Evolutionary conservation across 345 rosid species (phyloP), one percentile per base, ranked within the genome.

Genomic region (Citrus trifoliata): DNA sequence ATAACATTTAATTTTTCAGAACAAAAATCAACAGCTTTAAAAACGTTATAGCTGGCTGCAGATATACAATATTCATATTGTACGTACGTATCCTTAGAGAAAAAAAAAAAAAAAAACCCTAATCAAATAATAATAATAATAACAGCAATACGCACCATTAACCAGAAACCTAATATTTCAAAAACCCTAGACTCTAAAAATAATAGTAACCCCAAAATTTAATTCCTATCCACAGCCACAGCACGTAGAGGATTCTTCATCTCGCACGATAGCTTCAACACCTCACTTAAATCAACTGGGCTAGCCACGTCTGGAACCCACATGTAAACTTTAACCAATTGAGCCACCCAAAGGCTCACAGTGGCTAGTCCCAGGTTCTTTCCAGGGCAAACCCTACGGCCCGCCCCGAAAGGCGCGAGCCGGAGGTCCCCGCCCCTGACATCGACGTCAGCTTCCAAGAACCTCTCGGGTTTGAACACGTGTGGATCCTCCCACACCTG

Each of bases 371-470:
- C 98, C 37, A 95, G 80, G 79, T 83, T 92, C 88, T 90, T 93
- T 22, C 98, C 98, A 0, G 98, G 98, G 72, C 98, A 95, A 3
- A 88, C 97, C 81, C 98, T 80, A 32, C 98, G 90, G 6, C 98
- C 98, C 0, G 97, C 97, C 21, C 98, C 98, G 4, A 95, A 95
- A 5, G 98, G 98, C 0, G 98, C 98, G 1, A 95, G 93, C 84
- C 98, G 82, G 13, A 90, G 72, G 77, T 93, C 97, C 10, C 89
- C 51, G 3, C 94, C 98, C 2, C 95, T 83, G 1, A 95, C 84
- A 71, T 93, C 97, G 81, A 90, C 88, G 35, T 89, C 89, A n/a
- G 35, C 80, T 0, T 28, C 85, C 56, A 86, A 1, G 81, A 93
- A 92, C 82, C 98, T 85, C 83, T 91, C 98, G 21, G 98, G 98